phyloP scores from a whole-genome alignment of 768 basidiomycete species.

The Mycena amicta region DNA sequence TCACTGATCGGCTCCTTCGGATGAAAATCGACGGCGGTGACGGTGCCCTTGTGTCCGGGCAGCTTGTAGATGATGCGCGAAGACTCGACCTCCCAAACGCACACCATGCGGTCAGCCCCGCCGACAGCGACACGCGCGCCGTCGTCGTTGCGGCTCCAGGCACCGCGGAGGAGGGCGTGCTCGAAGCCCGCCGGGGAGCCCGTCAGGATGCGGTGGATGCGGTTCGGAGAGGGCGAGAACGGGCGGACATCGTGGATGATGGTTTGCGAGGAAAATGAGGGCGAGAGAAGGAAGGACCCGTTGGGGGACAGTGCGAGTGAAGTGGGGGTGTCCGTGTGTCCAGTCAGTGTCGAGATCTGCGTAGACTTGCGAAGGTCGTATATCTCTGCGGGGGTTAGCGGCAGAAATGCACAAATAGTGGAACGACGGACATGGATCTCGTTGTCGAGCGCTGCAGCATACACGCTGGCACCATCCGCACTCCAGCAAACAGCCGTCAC shows the following conservation, averaged over 20 bases:
- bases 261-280: conserved; percentile 86
- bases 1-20: conserved; percentile 93
- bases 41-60: conserved; percentile 96
- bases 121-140: conserved; percentile 85
- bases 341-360: conserved; percentile 76
- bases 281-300: conserved; percentile 84
- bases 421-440: conserved; percentile 90
- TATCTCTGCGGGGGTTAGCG: too few species aligned
- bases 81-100: conserved; percentile 85
- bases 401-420: too few species aligned
- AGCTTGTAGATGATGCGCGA: conserved; percentile 83
- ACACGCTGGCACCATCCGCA: conserved; percentile 86
- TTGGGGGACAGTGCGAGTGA: conserved; percentile 92
- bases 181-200: conserved; percentile 97
- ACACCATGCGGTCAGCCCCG: conserved; percentile 85
- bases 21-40: conserved; percentile 94
- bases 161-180: conserved; percentile 76
- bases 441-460: conserved; percentile 93
- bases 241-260: conserved; percentile 93
- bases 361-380: conserved; percentile 88
- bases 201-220: conserved; percentile 75
- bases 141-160: conserved; percentile 87
- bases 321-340: conserved; percentile 91
- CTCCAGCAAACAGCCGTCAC: conserved; percentile 93
- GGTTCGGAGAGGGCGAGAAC: conserved; percentile 82